Evolutionary conservation across 1,284 basidiomycete species (phyloP).

Genomic region (Amylostereum areolatum): DNA sequence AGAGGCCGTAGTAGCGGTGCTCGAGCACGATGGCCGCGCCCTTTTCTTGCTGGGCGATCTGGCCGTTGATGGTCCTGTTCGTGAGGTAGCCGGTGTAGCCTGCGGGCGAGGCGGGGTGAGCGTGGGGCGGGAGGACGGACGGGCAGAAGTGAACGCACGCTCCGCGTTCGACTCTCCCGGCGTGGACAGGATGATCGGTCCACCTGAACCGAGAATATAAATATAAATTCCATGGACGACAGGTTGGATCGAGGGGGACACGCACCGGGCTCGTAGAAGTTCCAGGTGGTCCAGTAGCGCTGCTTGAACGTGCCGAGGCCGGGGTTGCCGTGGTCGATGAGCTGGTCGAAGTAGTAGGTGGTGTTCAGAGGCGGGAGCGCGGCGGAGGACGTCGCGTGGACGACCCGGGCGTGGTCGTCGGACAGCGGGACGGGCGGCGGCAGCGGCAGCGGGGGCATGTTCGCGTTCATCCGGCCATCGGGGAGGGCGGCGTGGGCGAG

Average conservation of each 20-base stretch:
- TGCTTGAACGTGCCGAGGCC: constrained; percentile 69
- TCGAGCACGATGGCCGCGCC: constrained; percentile 59
- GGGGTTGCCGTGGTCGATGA: constrained; percentile 68
- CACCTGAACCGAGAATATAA: constrained; percentile 35
- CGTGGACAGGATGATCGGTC: constrained; percentile 60
- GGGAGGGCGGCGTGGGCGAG: neutral
- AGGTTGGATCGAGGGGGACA: no score
- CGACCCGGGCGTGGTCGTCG: no score
- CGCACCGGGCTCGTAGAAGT: constrained; percentile 52
- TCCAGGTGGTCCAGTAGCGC: constrained; percentile 61
- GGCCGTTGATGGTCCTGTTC: constrained; percentile 58
- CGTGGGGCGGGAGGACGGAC: no score
- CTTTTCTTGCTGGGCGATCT: constrained; percentile 60
- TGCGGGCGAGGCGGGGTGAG: constrained; percentile 17
- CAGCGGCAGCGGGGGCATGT: neutral
- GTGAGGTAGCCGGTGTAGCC: constrained; percentile 55
- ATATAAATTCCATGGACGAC: neutral
- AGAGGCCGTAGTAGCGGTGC: constrained; percentile 48
- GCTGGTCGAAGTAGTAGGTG: constrained; percentile 61
- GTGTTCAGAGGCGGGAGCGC: constrained; percentile 22
- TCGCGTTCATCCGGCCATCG: neutral
- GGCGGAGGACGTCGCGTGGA: no score
- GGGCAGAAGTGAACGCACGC: no score
- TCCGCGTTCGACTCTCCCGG: constrained; percentile 39
- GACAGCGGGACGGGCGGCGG: neutral